Percentiles rank a stretch among this genome's conserved stretches.
Evolutionary conservation across 805 yeast species (phyloP).

Genomic region (Metschnikowia hibisci): DNA sequence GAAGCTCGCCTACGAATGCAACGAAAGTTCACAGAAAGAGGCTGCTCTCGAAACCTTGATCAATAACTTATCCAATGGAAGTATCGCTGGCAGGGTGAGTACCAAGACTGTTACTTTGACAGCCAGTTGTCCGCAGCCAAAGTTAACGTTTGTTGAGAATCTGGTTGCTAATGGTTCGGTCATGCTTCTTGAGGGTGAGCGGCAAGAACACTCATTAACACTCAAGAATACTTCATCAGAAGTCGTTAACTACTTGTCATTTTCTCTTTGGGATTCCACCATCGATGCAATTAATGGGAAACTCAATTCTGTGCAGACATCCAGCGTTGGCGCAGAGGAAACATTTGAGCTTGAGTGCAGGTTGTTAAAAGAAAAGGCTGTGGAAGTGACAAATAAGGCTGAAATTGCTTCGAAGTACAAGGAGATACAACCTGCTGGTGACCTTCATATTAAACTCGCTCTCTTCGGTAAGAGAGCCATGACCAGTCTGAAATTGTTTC

Average conservation of each 20-base stretch:
- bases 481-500: conserved; percentile 55
- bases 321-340: conserved; percentile 48
- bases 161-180: conserved; percentile 61
- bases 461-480: conserved; percentile 72
- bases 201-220: conserved; percentile 43
- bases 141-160: conserved; percentile 47
- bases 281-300: conserved; percentile 59
- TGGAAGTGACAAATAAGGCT: conserved; percentile 48
- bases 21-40: not conserved
- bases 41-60: conserved; percentile 15
- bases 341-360: conserved; percentile 73
- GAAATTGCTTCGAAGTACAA: conserved; percentile 34
- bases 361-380: conserved; percentile 54
- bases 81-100: conserved; percentile 16
- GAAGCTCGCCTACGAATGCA: conserved; percentile 8
- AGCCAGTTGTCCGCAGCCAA: conserved; percentile 54
- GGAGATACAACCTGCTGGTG: conserved; percentile 36
- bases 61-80: conserved; percentile 25
- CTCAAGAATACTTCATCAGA: conserved; percentile 59
- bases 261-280: conserved; percentile 70
- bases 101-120: conserved; percentile 25
- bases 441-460: conserved; percentile 50
- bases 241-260: conserved; percentile 52
- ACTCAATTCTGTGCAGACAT: conserved; percentile 30
- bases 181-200: conserved; percentile 79